Base-by-base conservation (phyloP, 371 early-diverging fungal genomes). In the Gilbertella persicaria region DNA sequence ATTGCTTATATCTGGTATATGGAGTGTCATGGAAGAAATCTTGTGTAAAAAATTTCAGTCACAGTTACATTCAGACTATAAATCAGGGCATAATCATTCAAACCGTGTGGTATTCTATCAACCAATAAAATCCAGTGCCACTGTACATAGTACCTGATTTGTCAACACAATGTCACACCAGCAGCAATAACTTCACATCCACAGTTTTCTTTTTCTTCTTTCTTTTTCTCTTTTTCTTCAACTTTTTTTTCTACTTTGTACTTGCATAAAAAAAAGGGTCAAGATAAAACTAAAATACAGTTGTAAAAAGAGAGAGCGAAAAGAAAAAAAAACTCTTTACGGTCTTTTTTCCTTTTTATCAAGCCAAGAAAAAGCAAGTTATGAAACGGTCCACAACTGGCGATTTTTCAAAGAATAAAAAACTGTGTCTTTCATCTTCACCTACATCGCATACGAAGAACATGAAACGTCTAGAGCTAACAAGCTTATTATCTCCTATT, bases 321-420 rank as follows among this genome's bases (percentile, higher is more conserved):
- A 28, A 38, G 38, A n/a, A 10, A 39, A 39, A 19, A 16, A 19
- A 39, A 39, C 2, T 0, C 21, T 17, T 12, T 16, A 19, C 21
- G 16, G 28, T 42, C 25, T 42, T 26, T 29, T 26, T 29, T 29
- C 17, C 12, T 29, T 24, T 24, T 25, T 29, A 19, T 12, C 26
- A 17, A 26, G 17, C 26, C 26, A 45, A 45, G 28, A 26, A 30
- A 26, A 19, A 17, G 16, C 17, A 45, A 29, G 66, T 66, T 60
- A 71, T 71, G 71, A 71, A 71, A 64, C 71, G 71, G 48, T 71
- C 71, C 23, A 56, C 58, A 53, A 53, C 62, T 38, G 45, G 59
- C 24, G 51, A 54, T 45, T 69, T 55, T 56, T 55, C 50, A 53
- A 53, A 55, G 39, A 55, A 41, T 58, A 58, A 69, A 59, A 61